These are phyloP conservation scores for Plasmopara muralis DNA, from an alignment of 352 stramenopile genomes.

Conservation along the genomic window DNA sequence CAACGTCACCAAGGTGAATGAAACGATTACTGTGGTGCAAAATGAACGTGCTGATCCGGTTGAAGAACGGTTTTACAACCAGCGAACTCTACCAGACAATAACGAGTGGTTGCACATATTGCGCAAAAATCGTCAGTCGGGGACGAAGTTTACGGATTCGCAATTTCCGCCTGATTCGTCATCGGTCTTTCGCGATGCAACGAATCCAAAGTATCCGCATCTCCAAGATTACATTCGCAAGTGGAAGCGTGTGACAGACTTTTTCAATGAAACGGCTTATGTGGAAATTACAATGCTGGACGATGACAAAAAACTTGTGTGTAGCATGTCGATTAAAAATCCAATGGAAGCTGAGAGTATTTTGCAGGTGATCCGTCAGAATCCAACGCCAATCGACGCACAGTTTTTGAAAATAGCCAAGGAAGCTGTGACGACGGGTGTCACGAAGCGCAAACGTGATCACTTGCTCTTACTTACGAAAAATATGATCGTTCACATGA, in stretches of 20 bases:
- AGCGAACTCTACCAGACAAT: constrained; percentile 58
- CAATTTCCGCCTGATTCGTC: constrained; percentile 66
- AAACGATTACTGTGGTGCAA: constrained; percentile 61
- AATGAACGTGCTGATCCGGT: constrained; percentile 45
- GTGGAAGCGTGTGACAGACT: constrained; percentile 80
- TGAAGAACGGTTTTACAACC: constrained; percentile 70
- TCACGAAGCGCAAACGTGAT: constrained; percentile 60
- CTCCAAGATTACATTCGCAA: constrained; percentile 74
- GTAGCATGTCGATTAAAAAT: constrained; percentile 79
- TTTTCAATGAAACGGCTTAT: constrained; percentile 80
- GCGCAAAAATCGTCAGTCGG: constrained; percentile 58
- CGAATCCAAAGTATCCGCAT: constrained; percentile 63
- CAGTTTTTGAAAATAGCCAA: constrained; percentile 65
- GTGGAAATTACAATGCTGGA: constrained; percentile 83
- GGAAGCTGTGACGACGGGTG: constrained; percentile 50
- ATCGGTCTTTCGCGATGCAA: constrained; percentile 59
- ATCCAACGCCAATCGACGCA: constrained; percentile 41
- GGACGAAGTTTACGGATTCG: constrained; percentile 76
- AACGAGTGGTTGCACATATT: constrained; percentile 69
- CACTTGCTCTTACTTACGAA: constrained; percentile 74
- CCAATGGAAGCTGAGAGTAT: constrained; percentile 70
- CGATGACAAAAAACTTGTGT: constrained; percentile 74
- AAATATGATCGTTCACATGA: constrained; percentile 83
- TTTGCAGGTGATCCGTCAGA: constrained; percentile 46
- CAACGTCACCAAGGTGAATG: constrained; percentile 69